phyloP scores from a whole-genome alignment of 495 filamentous ascomycete species.

The Tuber indicum region DNA sequence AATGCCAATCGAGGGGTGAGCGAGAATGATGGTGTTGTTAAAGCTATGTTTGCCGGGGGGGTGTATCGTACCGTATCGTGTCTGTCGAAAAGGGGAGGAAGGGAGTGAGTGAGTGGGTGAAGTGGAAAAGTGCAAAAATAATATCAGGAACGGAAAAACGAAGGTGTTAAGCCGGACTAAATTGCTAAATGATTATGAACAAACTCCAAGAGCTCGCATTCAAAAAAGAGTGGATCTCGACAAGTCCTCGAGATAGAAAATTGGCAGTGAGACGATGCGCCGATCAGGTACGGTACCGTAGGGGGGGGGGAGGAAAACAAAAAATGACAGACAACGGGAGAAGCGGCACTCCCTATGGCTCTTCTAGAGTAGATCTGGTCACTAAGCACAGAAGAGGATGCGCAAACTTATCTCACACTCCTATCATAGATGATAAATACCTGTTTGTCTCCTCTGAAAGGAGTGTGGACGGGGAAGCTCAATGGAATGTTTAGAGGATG shows the following conservation, averaged over 20 bases:
- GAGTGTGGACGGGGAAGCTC: background rate
- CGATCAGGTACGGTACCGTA: constrained; percentile 3
- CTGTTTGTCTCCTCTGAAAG: background rate
- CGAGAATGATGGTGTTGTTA: background rate
- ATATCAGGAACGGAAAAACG: constrained; percentile 3
- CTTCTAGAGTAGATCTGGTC: background rate
- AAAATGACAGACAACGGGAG: constrained; percentile 11
- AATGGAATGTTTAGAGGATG: background rate
- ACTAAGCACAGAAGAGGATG: background rate
- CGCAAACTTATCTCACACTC: background rate
- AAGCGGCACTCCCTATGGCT: constrained; percentile 5
- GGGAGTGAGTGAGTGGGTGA: constrained; percentile 10
- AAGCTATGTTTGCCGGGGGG: background rate
- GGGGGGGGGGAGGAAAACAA: background rate
- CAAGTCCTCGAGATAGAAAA: constrained; percentile 7
- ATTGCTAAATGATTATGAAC: background rate
- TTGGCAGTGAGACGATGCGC: constrained; percentile 5
- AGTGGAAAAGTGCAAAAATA: constrained; percentile 9
- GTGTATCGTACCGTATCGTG: background rate
- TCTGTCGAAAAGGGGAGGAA: constrained; percentile 5
- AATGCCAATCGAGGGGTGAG: background rate
- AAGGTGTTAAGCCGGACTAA: constrained; percentile 10
- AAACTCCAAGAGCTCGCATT: constrained; percentile 4
- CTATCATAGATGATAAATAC: background rate
- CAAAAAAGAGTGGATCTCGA: constrained; percentile 22